These are phyloP conservation scores for Camellia sinensis DNA, from an alignment of 148 eudicot genomes.

Conservation along the genomic window DNA sequence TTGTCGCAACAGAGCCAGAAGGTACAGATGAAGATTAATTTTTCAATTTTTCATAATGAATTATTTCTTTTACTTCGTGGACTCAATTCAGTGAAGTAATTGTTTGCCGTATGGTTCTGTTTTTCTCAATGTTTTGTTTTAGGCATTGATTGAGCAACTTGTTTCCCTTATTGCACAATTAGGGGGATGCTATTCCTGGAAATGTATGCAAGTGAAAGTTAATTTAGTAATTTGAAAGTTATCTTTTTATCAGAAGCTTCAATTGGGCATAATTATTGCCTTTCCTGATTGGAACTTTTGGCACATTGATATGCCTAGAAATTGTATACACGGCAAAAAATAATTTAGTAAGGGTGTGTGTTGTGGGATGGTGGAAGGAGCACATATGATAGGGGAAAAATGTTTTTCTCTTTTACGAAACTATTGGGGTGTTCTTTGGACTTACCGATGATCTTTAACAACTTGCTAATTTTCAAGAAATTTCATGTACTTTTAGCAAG, in stretches of 20 bases:
- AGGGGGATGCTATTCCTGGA: neutral
- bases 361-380: neutral
- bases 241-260: neutral
- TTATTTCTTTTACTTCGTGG: neutral
- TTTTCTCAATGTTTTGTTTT: neutral
- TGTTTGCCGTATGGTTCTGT: neutral
- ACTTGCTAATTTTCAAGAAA: neutral
- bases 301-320: neutral
- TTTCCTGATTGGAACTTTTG: neutral
- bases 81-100: neutral
- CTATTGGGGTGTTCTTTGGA: neutral
- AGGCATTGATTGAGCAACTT: neutral
- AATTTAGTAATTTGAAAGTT: neutral
- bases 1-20: conserved; percentile 31
- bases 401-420: neutral
- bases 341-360: neutral
- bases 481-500: neutral
- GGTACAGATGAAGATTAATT: conserved; percentile 29
- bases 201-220: neutral
- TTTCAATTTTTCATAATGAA: neutral
- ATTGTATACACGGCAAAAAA: neutral
- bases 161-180: neutral
- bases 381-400: neutral
- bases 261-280: neutral
- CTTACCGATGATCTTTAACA: neutral